These are phyloP conservation scores for Aspergillus sp. DNA, from an alignment of 2,329 filamentous ascomycete genomes.

Conservation along the genomic window DNA sequence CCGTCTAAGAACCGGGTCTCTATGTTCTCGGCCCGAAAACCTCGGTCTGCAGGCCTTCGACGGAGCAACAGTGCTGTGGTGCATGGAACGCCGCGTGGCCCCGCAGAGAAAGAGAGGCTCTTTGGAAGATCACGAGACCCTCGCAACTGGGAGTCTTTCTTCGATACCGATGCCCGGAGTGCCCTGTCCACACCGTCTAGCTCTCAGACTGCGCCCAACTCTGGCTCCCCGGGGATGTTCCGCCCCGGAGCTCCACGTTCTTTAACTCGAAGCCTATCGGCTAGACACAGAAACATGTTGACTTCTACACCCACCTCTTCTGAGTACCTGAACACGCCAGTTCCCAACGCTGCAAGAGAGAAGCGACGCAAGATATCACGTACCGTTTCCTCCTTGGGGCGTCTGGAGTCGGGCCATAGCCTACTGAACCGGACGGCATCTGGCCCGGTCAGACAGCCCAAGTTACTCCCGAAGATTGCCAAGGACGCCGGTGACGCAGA, in stretches of 20 bases:
- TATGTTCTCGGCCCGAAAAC: conserved; percentile 48
- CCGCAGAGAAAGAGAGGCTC: conserved; percentile 50
- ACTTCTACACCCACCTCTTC: conserved; percentile 31
- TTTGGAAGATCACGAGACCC: conserved; percentile 82
- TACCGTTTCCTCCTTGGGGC: conserved; percentile 61
- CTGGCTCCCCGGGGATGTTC: conserved; percentile 77
- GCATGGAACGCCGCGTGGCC: conserved; percentile 58
- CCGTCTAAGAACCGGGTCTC: conserved; percentile 56
- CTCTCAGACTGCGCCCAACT: conserved; percentile 62
- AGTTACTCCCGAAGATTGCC: conserved; percentile 28
- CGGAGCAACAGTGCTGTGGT: conserved; percentile 70
- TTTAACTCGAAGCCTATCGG: conserved; percentile 51
- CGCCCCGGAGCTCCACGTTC: conserved; percentile 65
- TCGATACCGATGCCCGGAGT: conserved; percentile 75
- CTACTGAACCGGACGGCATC: conserved; percentile 35
- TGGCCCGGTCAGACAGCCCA: conserved; percentile 27
- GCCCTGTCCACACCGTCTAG: conserved; percentile 79
- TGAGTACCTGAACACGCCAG: conserved; percentile 50
- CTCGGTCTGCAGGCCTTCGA: conserved; percentile 57
- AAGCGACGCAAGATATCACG: conserved; percentile 66
- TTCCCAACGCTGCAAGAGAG: conserved; percentile 40
- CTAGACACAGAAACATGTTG: conserved; percentile 50
- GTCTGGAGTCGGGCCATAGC: conserved; percentile 52
- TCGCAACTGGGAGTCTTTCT: conserved; percentile 87
- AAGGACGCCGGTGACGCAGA: conserved; percentile 35